phyloP scores from a whole-genome alignment of 139 green algal species.

The Tetraselmis striata region DNA sequence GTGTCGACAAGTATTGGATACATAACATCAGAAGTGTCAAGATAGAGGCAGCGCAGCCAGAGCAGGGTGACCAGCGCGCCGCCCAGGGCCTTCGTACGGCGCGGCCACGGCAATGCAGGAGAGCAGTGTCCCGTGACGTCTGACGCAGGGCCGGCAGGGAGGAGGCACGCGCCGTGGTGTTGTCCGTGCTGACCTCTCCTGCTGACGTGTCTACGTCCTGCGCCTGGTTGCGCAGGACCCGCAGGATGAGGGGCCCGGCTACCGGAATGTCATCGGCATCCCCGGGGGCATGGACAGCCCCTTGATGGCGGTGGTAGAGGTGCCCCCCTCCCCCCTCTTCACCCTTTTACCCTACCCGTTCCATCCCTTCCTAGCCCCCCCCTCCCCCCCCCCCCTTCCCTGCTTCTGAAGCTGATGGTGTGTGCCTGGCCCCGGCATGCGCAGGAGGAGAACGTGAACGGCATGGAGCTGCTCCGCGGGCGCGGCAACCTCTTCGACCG shows the following conservation, averaged over 20 bases:
- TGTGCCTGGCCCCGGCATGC: slow-evolving; percentile 4
- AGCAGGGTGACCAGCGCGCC: too few species aligned
- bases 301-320: slow-evolving; percentile 58
- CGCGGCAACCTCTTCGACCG: slow-evolving; percentile 32
- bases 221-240: slow-evolving; percentile 49
- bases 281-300: slow-evolving; percentile 61
- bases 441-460: slow-evolving; percentile 64
- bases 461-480: slow-evolving; percentile 68
- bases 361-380: background rate
- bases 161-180: too few species aligned
- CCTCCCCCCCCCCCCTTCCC: background rate
- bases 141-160: too few species aligned
- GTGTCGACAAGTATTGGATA: too few species aligned
- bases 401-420: slow-evolving; percentile 4
- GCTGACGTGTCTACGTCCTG: too few species aligned
- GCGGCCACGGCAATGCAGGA: too few species aligned
- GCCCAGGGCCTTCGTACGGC: too few species aligned
- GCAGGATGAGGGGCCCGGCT: slow-evolving; percentile 58
- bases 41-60: too few species aligned
- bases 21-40: too few species aligned
- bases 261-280: slow-evolving; percentile 80
- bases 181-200: too few species aligned
- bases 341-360: background rate
- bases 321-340: slow-evolving; percentile 1
- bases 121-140: too few species aligned